phyloP scores from a whole-genome alignment of 768 basidiomycete species.

The Serendipita indica region DNA sequence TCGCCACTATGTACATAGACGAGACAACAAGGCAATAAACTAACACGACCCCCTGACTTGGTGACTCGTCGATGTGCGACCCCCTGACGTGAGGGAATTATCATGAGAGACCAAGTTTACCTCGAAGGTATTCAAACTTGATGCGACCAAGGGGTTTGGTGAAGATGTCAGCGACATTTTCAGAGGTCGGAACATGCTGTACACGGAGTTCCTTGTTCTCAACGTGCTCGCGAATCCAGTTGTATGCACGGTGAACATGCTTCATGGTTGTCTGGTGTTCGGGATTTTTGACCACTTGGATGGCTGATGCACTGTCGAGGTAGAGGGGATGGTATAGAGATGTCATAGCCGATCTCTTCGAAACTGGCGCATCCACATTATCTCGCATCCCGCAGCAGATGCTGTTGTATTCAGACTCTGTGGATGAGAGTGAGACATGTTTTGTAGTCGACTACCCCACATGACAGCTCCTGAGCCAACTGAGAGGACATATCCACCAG shows the following conservation, averaged over 20 bases:
- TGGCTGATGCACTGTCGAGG: constrained; percentile 26
- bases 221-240: constrained; percentile 18
- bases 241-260: constrained; percentile 21
- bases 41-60: not conserved
- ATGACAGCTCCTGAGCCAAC: constrained; percentile 24
- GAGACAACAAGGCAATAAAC: too few species aligned
- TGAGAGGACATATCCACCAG: constrained; percentile 25
- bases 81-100: not conserved
- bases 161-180: constrained; percentile 1
- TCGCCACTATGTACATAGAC: too few species aligned
- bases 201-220: not conserved
- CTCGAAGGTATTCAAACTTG: not conserved
- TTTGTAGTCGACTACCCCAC: constrained; percentile 28
- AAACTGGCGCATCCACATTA: constrained; percentile 17
- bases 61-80: not conserved
- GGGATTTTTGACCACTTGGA: constrained; percentile 20
- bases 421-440: constrained; percentile 24
- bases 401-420: constrained; percentile 20
- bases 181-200: not conserved
- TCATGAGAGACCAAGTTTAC: not conserved
- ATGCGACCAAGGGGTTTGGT: not conserved
- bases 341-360: constrained; percentile 13
- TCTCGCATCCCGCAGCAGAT: constrained; percentile 15
- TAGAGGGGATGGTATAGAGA: constrained; percentile 17
- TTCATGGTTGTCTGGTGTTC: constrained; percentile 22